These are phyloP conservation scores for Lentinula detonsa DNA, from an alignment of 768 basidiomycete genomes.

Conservation along the genomic window DNA sequence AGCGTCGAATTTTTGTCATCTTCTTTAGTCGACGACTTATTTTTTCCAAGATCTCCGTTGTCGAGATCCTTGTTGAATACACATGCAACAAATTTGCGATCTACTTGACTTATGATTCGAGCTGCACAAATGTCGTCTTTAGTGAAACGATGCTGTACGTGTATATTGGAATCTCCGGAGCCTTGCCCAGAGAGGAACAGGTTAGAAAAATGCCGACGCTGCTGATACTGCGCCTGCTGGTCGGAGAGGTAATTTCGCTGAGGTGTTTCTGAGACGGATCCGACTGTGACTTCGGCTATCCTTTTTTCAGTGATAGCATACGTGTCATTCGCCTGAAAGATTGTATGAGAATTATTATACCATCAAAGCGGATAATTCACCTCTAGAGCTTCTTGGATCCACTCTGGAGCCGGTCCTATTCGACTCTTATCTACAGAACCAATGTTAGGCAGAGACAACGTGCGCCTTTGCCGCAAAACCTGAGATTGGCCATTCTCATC, in stretches of 20 bases:
- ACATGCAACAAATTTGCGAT: slow-evolving; percentile 87
- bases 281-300: slow-evolving; percentile 2
- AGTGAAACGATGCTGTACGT: slow-evolving; percentile 27
- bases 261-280: background rate
- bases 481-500: slow-evolving; percentile 41
- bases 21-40: background rate
- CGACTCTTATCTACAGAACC: background rate
- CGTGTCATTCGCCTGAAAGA: slow-evolving; percentile 44
- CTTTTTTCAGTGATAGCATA: slow-evolving; percentile 39
- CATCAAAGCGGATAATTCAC: slow-evolving; percentile 23
- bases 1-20: slow-evolving; percentile 27
- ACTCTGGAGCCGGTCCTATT: slow-evolving; percentile 36
- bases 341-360: background rate
- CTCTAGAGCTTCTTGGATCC: slow-evolving; percentile 58
- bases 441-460: slow-evolving; percentile 5
- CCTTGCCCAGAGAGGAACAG: background rate
- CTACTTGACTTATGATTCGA: slow-evolving; percentile 75
- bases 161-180: background rate
- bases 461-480: slow-evolving; percentile 7
- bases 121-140: slow-evolving; percentile 52
- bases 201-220: background rate
- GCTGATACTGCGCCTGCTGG: background rate
- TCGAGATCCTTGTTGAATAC: slow-evolving; percentile 29
- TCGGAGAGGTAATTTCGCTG: background rate
- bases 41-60: slow-evolving; percentile 9